Evolutionary conservation across 805 yeast genomes (phyloP).

Genomic region (Candida wancherniae): DNA sequence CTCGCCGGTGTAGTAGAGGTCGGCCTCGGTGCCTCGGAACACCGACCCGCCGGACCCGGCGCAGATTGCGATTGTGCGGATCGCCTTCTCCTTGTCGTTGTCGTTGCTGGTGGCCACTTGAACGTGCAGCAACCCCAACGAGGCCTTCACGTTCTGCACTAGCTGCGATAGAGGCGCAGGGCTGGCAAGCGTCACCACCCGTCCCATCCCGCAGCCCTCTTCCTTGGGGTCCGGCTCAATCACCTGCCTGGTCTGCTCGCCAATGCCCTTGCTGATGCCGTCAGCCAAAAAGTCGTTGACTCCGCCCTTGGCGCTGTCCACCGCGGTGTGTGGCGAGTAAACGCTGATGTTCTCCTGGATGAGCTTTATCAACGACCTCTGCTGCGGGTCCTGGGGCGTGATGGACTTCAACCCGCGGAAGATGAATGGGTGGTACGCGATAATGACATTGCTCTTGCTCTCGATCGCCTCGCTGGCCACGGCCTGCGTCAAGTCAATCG

Average conservation of each 20-base stretch:
- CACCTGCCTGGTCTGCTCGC: slow-evolving; percentile 25
- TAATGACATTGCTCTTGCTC: slow-evolving; percentile 48
- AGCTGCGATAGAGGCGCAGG: slow-evolving; percentile 42
- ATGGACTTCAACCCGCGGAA: slow-evolving; percentile 82
- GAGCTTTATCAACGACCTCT: slow-evolving; percentile 64
- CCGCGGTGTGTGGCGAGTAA: slow-evolving; percentile 93
- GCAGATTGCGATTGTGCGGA: slow-evolving; percentile 72
- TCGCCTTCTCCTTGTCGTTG: slow-evolving; percentile 17
- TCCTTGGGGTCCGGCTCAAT: slow-evolving; percentile 42
- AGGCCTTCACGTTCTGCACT: slow-evolving; percentile 48
- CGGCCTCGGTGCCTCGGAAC: slow-evolving; percentile 57
- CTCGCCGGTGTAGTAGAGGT: slow-evolving; percentile 86
- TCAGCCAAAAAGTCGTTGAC: slow-evolving; percentile 89
- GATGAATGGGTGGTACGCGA: slow-evolving; percentile 92
- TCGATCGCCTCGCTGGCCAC: slow-evolving; percentile 84
- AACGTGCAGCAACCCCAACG: slow-evolving; percentile 49
- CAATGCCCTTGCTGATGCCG: slow-evolving; percentile 40
- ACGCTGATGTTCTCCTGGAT: slow-evolving; percentile 80
- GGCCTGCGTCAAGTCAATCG: slow-evolving; percentile 78
- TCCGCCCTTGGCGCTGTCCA: slow-evolving; percentile 89
- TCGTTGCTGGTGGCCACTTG: slow-evolving; percentile 52
- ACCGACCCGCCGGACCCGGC: slow-evolving; percentile 93
- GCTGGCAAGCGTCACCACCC: slow-evolving; percentile 48
- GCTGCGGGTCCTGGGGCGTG: slow-evolving; percentile 67
- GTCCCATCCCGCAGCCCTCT: slow-evolving; percentile 76